Conservation (phyloP, 1,284 basidiomycete species). For the Cryptococcus sp. region DNA sequence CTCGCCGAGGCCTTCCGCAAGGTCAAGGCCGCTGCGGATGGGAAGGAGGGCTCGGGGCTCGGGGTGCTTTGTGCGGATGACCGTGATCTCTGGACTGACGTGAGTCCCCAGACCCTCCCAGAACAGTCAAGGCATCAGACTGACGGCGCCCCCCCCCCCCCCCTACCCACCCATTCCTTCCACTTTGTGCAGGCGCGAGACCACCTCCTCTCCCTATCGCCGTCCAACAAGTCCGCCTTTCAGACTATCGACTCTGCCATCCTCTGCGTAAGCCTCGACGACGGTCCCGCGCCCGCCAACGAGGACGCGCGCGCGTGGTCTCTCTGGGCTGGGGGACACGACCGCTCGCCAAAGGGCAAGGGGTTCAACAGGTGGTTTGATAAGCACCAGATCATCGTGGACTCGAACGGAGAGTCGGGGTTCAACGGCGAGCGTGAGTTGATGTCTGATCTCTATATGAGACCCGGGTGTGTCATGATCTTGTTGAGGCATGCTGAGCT, state of each 20-base stretch:
- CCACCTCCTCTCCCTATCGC: constrained; percentile 63
- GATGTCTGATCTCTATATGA: neutral
- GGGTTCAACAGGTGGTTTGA: constrained; percentile 94
- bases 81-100: constrained; percentile 85
- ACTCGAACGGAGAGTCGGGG: constrained; percentile 87
- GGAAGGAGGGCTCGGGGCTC: constrained; percentile 53
- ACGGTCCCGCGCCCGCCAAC: constrained; percentile 26
- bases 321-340: constrained; percentile 79
- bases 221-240: constrained; percentile 64
- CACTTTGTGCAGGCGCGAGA: constrained; percentile 57
- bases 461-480: neutral
- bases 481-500: neutral
- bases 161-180: neutral
- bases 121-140: neutral
- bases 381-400: constrained; percentile 93
- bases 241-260: constrained; percentile 86
- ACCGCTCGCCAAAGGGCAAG: constrained; percentile 31
- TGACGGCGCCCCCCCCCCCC: neutral
- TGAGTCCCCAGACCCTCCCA: constrained; percentile 39
- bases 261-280: constrained; percentile 83
- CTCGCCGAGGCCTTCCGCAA: constrained; percentile 77
- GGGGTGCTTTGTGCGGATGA: constrained; percentile 83
- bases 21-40: constrained; percentile 68
- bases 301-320: constrained; percentile 74
- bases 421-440: constrained; percentile 61